Conservation (phyloP, 306 rosid species). For the Corylus avellana region DNA sequence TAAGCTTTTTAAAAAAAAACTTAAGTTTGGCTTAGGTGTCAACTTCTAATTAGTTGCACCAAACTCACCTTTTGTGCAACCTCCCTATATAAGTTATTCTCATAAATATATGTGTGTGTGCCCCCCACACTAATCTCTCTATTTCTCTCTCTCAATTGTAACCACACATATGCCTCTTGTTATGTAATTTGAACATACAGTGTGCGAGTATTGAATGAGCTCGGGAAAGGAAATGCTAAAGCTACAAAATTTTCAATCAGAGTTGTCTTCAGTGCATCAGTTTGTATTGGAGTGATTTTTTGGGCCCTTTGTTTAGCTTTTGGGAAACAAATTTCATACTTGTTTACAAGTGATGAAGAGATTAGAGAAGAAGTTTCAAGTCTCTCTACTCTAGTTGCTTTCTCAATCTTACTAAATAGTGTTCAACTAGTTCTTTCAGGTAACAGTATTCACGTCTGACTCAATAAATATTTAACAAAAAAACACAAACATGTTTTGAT, state of each 20-base stretch:
- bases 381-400: slow-evolving; percentile 48
- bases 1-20: no score
- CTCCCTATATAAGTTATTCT: no score
- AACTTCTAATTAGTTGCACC: no score
- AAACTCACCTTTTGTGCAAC: no score
- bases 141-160: no score
- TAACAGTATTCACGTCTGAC: neutral
- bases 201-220: slow-evolving; percentile 62
- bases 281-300: slow-evolving; percentile 34
- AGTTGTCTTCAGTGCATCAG: slow-evolving; percentile 44
- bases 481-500: neutral
- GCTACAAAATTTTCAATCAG: slow-evolving; percentile 50
- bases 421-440: slow-evolving; percentile 63
- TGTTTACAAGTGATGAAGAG: slow-evolving; percentile 43
- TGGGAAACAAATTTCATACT: slow-evolving; percentile 45
- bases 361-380: slow-evolving; percentile 43
- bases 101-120: no score
- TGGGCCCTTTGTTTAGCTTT: slow-evolving; percentile 45
- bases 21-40: no score
- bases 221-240: slow-evolving; percentile 57
- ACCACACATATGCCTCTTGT: neutral
- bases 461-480: no score
- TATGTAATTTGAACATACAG: slow-evolving; percentile 24
- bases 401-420: slow-evolving; percentile 43
- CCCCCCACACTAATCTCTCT: no score